Evolutionary conservation across 2,329 filamentous ascomycete genomes (phyloP).

Genomic region (Sporothrix inflata): DNA sequence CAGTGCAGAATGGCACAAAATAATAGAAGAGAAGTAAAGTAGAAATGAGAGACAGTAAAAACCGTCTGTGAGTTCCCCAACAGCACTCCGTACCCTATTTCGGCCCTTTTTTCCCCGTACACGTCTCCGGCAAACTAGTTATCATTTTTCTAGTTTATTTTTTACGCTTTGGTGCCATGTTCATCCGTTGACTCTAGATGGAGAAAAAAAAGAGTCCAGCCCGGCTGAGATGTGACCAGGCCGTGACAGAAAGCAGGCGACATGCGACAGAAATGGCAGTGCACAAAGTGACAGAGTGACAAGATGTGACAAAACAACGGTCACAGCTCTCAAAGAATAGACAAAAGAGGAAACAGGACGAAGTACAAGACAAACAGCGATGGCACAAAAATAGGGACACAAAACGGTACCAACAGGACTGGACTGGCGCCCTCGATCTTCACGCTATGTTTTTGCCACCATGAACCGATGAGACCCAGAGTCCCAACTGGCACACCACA

Average conservation of each 20-base stretch:
- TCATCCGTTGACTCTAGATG: neutral
- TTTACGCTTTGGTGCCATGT: neutral
- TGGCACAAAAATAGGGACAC: neutral
- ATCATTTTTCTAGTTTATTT: neutral
- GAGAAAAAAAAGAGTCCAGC: neutral
- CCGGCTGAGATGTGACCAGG: neutral
- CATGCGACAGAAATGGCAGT: neutral
- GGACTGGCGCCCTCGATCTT: neutral
- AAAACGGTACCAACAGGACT: neutral
- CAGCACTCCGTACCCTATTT: neutral
- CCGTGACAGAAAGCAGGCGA: neutral
- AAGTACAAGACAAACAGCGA: constrained; percentile 2
- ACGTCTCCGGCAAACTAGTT: neutral
- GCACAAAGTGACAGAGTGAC: neutral
- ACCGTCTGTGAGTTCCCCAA: neutral
- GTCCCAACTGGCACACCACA: constrained; percentile 1
- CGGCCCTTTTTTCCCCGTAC: constrained; percentile 5
- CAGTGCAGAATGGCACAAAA: neutral
- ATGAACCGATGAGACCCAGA: constrained; percentile 19
- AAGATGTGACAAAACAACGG: neutral
- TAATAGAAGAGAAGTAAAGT: neutral
- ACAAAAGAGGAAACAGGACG: constrained; percentile 8
- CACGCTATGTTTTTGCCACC: constrained; percentile 22
- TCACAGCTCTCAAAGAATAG: neutral
- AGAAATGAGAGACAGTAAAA: neutral